These are phyloP conservation scores for Trichoderma sp. DNA, from an alignment of 2,329 filamentous ascomycete genomes.

Conservation along the genomic window DNA sequence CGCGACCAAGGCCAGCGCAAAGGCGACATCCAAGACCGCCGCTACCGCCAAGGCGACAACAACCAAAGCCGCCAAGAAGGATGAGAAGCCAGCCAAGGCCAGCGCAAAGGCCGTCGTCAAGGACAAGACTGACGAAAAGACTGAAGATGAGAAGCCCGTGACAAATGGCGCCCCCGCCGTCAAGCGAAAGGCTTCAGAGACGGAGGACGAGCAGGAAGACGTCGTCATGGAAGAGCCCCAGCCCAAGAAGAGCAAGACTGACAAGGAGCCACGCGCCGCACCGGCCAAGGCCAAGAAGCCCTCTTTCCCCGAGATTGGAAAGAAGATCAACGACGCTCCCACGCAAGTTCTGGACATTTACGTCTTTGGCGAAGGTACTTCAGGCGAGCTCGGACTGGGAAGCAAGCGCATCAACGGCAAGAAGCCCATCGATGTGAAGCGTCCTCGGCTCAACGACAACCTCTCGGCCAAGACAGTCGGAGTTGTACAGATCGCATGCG, in stretches of 20 bases:
- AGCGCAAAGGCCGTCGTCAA: slow-evolving; percentile 25
- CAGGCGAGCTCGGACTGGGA: slow-evolving; percentile 21
- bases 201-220: slow-evolving; percentile 30
- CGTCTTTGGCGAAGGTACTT: slow-evolving; percentile 23
- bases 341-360: slow-evolving; percentile 20
- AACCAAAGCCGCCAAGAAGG: slow-evolving; percentile 29
- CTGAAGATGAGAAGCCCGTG: slow-evolving; percentile 44
- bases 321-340: slow-evolving; percentile 61
- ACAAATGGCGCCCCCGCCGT: slow-evolving; percentile 26
- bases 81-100: slow-evolving; percentile 23
- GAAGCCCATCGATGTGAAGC: slow-evolving; percentile 72
- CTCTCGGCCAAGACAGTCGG: slow-evolving; percentile 59
- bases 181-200: slow-evolving; percentile 31
- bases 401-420: slow-evolving; percentile 55
- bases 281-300: slow-evolving; percentile 58
- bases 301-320: slow-evolving; percentile 48
- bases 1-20: slow-evolving; percentile 14
- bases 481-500: slow-evolving; percentile 72
- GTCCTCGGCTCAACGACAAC: slow-evolving; percentile 76
- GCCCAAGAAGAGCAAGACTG: slow-evolving; percentile 29
- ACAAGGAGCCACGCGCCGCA: slow-evolving; percentile 23
- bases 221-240: slow-evolving; percentile 22
- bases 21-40: slow-evolving; percentile 21
- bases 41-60: slow-evolving; percentile 30
- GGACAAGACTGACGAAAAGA: slow-evolving; percentile 27